These are phyloP conservation scores for Cicer cuneatum DNA, from an alignment of 306 rosid species.

Conservation along the genomic window DNA sequence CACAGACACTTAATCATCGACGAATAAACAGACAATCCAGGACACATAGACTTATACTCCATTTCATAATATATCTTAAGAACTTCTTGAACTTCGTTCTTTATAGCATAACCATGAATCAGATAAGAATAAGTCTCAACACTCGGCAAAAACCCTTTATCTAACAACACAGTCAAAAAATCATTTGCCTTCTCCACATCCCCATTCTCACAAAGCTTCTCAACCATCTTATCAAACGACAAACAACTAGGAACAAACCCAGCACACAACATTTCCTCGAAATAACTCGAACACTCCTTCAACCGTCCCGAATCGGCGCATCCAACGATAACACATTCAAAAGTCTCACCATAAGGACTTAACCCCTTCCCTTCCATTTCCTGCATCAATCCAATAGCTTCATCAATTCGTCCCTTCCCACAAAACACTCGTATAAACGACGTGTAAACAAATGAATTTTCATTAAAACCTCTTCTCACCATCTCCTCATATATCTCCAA, in stretches of 20 bases:
- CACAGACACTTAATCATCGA: slow-evolving; percentile 61
- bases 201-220: slow-evolving; percentile 62
- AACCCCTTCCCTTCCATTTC: slow-evolving; percentile 69
- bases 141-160: slow-evolving; percentile 68
- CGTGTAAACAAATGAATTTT: slow-evolving; percentile 67
- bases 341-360: slow-evolving; percentile 64
- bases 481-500: slow-evolving; percentile 61
- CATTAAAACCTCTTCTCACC: slow-evolving; percentile 68
- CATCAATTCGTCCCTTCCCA: slow-evolving; percentile 60
- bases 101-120: slow-evolving; percentile 62
- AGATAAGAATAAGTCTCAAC: slow-evolving; percentile 58
- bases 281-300: slow-evolving; percentile 56
- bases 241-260: slow-evolving; percentile 70
- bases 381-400: slow-evolving; percentile 56
- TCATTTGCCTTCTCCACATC: slow-evolving; percentile 57
- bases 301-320: slow-evolving; percentile 52
- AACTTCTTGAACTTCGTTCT: slow-evolving; percentile 53
- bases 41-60: slow-evolving; percentile 62
- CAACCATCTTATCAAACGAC: slow-evolving; percentile 64
- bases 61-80: slow-evolving; percentile 80
- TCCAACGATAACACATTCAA: slow-evolving; percentile 65
- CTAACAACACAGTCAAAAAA: slow-evolving; percentile 63
- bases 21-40: slow-evolving; percentile 58
- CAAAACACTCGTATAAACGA: slow-evolving; percentile 70
- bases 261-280: slow-evolving; percentile 61